These are phyloP conservation scores for Nadsonia starkeyi-henricii DNA, from an alignment of 1,139 yeast genomes.

Conservation along the genomic window DNA sequence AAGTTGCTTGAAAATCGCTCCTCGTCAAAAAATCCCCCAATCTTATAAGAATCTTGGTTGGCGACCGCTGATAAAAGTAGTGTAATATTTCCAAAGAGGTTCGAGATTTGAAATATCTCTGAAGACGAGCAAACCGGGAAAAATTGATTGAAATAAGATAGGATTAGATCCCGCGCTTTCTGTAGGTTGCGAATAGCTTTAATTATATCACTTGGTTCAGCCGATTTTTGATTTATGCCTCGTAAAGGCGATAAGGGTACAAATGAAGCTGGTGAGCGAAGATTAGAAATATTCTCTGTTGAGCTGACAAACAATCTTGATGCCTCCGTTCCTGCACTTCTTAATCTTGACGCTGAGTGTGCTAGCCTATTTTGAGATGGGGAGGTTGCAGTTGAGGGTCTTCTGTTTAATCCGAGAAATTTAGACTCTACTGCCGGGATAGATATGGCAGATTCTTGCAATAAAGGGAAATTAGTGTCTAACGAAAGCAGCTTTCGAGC, in stretches of 20 bases:
- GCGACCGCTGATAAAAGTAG: constrained; percentile 21
- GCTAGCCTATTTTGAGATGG: constrained; percentile 5
- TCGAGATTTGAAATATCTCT: constrained; percentile 13
- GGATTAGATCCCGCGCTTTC: neutral
- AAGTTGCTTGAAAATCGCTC: neutral
- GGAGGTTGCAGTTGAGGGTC: neutral
- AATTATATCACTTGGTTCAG: neutral
- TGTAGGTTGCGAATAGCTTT: neutral
- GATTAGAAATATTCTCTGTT: neutral
- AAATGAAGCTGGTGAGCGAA: neutral
- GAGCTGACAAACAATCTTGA: constrained; percentile 1
- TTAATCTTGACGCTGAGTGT: constrained; percentile 1
- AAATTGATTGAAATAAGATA: constrained; percentile 2
- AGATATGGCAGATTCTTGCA: constrained; percentile 36
- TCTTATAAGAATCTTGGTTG: neutral
- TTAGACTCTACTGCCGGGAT: constrained; percentile 25
- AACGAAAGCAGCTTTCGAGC: constrained; percentile 16
- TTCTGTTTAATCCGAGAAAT: neutral
- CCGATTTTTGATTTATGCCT: neutral
- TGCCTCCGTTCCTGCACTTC: neutral
- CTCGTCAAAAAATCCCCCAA: neutral
- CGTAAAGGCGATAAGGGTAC: neutral
- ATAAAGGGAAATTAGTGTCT: constrained; percentile 34
- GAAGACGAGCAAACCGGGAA: constrained; percentile 12
- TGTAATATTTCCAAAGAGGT: constrained; percentile 14